Percentiles rank a stretch among this genome's conserved stretches.
Evolutionary conservation across 805 yeast genomes (phyloP).

Genomic region (Zygosaccharomyces siamensis): DNA sequence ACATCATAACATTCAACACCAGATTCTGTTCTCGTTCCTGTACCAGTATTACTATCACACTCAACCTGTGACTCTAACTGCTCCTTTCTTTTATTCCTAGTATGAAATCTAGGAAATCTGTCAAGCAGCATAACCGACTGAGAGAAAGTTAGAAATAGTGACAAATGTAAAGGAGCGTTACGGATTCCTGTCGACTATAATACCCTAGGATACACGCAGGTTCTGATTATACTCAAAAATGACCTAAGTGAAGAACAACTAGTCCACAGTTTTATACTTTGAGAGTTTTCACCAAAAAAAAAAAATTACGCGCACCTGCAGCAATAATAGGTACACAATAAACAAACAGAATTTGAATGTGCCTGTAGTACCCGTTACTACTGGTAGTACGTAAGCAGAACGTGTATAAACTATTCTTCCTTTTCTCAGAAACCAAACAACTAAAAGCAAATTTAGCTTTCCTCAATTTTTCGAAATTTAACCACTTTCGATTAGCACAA

Average conservation of each 20-base stretch:
- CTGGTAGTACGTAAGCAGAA: not conserved
- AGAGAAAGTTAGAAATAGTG: not conserved
- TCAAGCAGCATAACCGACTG: constrained; percentile 1
- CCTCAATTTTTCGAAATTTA: not conserved
- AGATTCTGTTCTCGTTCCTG: not conserved
- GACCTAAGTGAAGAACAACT: not conserved
- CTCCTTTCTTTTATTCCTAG: not conserved
- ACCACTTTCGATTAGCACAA: not conserved
- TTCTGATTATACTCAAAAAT: no score
- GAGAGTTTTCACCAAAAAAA: not conserved
- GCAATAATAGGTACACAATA: not conserved
- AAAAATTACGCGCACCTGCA: not conserved
- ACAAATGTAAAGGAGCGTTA: not conserved
- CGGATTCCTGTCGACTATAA: no score
- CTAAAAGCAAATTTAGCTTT: no score
- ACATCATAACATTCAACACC: not conserved
- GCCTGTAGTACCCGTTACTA: not conserved
- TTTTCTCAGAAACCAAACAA: no score
- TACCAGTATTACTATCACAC: not conserved
- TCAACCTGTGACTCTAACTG: constrained; percentile 1
- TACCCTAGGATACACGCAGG: no score
- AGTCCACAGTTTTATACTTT: not conserved
- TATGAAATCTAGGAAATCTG: constrained; percentile 4
- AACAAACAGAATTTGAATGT: not conserved
- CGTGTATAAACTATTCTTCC: no score